A percentile compares a stretch with the other conserved stretches of the same genome.
These are phyloP conservation scores for Raphanus raphanistrum DNA, from an alignment of 345 rosid species.

Conservation along the genomic window DNA sequence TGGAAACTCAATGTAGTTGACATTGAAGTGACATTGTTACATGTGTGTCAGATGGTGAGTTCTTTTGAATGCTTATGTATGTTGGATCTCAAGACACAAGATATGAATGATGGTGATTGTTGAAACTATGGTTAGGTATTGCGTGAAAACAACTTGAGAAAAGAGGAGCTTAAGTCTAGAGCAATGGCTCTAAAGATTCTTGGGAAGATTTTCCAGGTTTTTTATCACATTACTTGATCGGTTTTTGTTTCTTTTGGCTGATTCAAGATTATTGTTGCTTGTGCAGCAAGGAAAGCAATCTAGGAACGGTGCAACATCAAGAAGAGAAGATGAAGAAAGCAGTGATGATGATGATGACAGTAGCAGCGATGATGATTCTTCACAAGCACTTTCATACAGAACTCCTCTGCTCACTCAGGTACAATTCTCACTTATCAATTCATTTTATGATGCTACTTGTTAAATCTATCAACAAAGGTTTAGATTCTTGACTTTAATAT, in stretches of 20 bases:
- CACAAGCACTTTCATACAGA: constrained; percentile 65
- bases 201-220: constrained; percentile 87
- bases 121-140: constrained; percentile 52
- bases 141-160: constrained; percentile 58
- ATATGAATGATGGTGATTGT: not conserved
- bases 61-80: constrained; percentile 7
- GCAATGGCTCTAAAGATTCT: constrained; percentile 71
- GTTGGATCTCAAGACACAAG: not conserved
- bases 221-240: not conserved
- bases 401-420: constrained; percentile 91
- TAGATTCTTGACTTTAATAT: not conserved
- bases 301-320: constrained; percentile 52
- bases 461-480: not conserved
- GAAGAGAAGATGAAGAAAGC: constrained; percentile 63
- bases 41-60: constrained; percentile 85
- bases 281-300: constrained; percentile 58
- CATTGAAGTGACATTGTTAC: constrained; percentile 72
- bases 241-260: constrained; percentile 7
- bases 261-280: constrained; percentile 18
- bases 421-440: not conserved
- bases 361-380: constrained; percentile 71
- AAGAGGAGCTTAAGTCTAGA: constrained; percentile 73
- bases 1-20: constrained; percentile 96
- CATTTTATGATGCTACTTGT: not conserved
- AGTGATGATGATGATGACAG: constrained; percentile 58